These are phyloP conservation scores for Candida ipomoeae DNA, from an alignment of 805 yeast genomes.

Conservation along the genomic window DNA sequence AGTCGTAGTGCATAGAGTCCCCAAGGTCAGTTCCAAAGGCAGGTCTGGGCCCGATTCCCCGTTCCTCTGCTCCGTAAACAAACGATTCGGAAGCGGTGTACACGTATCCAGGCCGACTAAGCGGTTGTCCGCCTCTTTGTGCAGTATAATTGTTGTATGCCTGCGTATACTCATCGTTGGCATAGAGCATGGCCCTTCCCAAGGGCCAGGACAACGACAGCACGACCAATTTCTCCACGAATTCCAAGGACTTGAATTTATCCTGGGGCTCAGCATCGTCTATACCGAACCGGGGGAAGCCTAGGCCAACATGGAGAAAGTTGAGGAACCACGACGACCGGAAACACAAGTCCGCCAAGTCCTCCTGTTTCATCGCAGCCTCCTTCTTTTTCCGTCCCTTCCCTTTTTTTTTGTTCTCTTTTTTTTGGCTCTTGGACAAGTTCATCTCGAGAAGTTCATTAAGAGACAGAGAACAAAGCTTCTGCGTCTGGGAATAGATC, in stretches of 20 bases:
- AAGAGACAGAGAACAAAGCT: conserved; percentile 45
- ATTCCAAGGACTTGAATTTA: conserved; percentile 35
- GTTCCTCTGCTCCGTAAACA: conserved; percentile 51
- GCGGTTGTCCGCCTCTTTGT: conserved; percentile 4
- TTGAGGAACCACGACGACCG: conserved; percentile 56
- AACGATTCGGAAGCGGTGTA: conserved; percentile 47
- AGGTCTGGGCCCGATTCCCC: conserved; percentile 42
- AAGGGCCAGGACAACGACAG: conserved; percentile 52
- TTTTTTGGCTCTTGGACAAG: conserved; percentile 20
- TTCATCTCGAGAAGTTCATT: conserved; percentile 34
- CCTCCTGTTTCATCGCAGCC: conserved; percentile 32
- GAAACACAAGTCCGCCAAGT: conserved; percentile 54
- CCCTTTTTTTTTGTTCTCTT: too few species aligned
- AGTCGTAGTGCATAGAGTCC: conserved; percentile 25
- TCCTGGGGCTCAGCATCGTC: conserved; percentile 21
- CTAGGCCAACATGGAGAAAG: conserved; percentile 56
- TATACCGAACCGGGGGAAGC: conserved; percentile 50
- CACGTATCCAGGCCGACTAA: conserved; percentile 42
- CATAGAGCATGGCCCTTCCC: conserved; percentile 60
- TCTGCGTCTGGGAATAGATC: conserved; percentile 42
- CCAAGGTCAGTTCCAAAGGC: conserved; percentile 23
- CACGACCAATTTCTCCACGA: conserved; percentile 41
- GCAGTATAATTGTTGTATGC: conserved; percentile 35
- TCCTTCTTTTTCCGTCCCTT: too few species aligned
- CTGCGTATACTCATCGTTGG: conserved; percentile 49